Percentiles rank a stretch among this genome's conserved stretches.
Evolutionary conservation across 805 yeast species (phyloP).

Genomic region (Candida maris): DNA sequence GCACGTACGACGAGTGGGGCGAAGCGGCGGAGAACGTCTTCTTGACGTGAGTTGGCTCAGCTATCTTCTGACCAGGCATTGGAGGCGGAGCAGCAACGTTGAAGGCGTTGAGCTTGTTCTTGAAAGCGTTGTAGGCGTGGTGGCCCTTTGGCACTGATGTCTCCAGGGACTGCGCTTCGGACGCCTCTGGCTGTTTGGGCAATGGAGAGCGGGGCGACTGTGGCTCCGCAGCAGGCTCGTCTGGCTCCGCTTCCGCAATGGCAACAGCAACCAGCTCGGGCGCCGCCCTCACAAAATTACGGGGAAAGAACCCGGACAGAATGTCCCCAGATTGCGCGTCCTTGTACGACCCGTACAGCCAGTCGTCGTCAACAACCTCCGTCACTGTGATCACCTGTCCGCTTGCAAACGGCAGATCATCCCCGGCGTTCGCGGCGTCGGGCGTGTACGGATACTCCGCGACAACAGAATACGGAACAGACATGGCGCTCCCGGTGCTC

Average conservation of each 20-base stretch:
- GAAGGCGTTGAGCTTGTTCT: constrained; percentile 49
- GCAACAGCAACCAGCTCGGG: constrained; percentile 4
- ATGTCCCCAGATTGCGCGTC: constrained; percentile 38
- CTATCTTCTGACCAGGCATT: constrained; percentile 31
- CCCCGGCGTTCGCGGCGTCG: constrained; percentile 58
- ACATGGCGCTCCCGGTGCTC: constrained; percentile 18
- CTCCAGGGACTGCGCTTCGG: not conserved
- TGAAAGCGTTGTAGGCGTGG: constrained; percentile 31
- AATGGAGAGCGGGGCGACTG: not conserved
- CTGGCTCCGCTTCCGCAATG: constrained; percentile 2
- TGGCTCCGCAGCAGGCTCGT: constrained; percentile 1
- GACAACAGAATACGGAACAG: constrained; percentile 28
- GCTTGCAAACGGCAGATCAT: constrained; percentile 69
- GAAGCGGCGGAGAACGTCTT: constrained; percentile 55
- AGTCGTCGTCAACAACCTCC: constrained; percentile 83
- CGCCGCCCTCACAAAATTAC: constrained; percentile 61
- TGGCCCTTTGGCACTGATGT: not conserved
- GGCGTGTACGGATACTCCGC: constrained; percentile 32
- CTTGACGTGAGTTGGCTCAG: constrained; percentile 43
- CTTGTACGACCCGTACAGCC: constrained; percentile 72
- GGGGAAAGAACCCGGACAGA: constrained; percentile 80
- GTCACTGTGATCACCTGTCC: constrained; percentile 75
- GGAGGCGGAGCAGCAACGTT: constrained; percentile 41
- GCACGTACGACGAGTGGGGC: constrained; percentile 58
- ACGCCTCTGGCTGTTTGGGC: not conserved